These are phyloP conservation scores for Chlamydomonas schloesseri DNA, from an alignment of 139 green algal species.

Conservation along the genomic window DNA sequence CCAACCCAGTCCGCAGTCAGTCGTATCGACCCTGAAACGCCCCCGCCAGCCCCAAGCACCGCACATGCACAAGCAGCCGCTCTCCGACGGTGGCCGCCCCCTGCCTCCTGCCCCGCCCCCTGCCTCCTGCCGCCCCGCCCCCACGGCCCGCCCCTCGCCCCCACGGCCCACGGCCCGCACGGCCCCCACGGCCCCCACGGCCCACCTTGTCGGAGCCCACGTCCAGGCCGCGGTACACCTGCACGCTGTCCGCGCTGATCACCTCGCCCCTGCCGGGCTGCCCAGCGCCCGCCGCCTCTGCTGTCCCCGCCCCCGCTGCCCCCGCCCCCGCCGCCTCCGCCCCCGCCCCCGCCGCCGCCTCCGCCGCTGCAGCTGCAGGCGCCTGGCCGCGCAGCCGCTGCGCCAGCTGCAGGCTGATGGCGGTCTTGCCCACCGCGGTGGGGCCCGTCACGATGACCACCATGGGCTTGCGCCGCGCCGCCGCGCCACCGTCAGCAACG, in stretches of 20 bases:
- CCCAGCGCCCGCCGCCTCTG: background rate
- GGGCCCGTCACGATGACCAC: slow-evolving; percentile 93
- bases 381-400: slow-evolving; percentile 59
- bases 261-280: slow-evolving; percentile 78
- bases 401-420: slow-evolving; percentile 83
- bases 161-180: background rate
- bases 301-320: no score
- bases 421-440: slow-evolving; percentile 95
- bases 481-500: background rate
- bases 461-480: slow-evolving; percentile 35
- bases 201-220: slow-evolving; percentile 92
- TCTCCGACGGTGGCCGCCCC: no score
- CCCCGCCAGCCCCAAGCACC: no score
- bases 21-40: no score
- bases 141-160: background rate
- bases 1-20: no score
- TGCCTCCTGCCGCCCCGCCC: background rate
- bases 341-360: background rate
- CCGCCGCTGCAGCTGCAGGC: background rate
- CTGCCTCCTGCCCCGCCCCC: no score
- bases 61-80: no score
- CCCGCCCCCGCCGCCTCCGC: background rate
- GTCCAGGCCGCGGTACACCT: slow-evolving; percentile 93
- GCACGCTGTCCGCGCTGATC: slow-evolving; percentile 95
- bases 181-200: background rate